Percentiles rank a stretch among this genome's conserved stretches.
phyloP scores from a whole-genome alignment of 768 basidiomycete genomes.

The Pleurotus sapidus region DNA sequence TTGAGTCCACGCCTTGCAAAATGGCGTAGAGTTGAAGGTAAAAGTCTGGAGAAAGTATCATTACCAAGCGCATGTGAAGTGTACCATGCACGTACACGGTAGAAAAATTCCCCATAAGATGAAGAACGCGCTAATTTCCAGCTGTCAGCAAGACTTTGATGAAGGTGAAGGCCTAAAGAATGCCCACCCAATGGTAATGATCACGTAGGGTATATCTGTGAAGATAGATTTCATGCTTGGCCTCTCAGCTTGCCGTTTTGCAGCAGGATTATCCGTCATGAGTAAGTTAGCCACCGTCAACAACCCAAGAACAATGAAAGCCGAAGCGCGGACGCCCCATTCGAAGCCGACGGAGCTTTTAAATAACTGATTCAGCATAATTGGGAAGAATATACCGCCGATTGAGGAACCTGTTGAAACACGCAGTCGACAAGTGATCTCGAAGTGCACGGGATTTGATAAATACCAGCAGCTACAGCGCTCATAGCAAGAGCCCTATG shows the following conservation, averaged over 20 bases:
- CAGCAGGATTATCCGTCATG: conserved; percentile 24
- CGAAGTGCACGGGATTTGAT: too few species aligned
- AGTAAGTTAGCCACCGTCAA: conserved; percentile 34
- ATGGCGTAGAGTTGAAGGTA: conserved; percentile 53
- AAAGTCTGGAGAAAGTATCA: conserved; percentile 33
- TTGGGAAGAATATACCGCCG: conserved; percentile 49
- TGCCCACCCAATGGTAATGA: conserved; percentile 33
- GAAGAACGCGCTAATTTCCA: conserved; percentile 30
- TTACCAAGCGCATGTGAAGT: neutral
- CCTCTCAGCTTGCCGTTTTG: neutral
- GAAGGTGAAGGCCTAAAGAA: neutral
- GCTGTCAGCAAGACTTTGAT: neutral
- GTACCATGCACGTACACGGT: conserved; percentile 34
- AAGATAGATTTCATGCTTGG: conserved; percentile 23
- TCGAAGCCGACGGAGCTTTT: conserved; percentile 38
- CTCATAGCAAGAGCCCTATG: conserved; percentile 43
- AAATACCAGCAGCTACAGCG: conserved; percentile 36
- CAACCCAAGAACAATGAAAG: conserved; percentile 32
- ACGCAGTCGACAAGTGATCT: too few species aligned
- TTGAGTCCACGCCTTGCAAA: conserved; percentile 35
- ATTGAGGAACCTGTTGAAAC: conserved; percentile 34
- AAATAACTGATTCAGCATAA: conserved; percentile 50
- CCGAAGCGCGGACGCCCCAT: conserved; percentile 42
- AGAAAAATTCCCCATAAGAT: conserved; percentile 47
- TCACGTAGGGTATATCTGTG: conserved; percentile 34